Evolutionary conservation across 352 stramenopile species (phyloP).

Genomic region (Phytophthora sp.): DNA sequence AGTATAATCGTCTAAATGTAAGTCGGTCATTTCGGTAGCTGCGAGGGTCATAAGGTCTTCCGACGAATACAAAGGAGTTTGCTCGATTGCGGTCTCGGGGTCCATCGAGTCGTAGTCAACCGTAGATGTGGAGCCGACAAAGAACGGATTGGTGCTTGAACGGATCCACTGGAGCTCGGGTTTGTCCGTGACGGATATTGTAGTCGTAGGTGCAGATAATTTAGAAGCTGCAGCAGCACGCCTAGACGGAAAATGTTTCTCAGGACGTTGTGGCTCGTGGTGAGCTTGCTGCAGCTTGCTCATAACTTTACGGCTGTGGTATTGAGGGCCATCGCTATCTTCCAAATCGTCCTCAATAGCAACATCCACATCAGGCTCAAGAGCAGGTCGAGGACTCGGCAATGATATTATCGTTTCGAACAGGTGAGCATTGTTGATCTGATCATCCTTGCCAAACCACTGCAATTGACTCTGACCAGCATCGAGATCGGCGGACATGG

Average conservation of each 20-base stretch:
- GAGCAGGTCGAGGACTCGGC: slow-evolving; percentile 26
- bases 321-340: slow-evolving; percentile 21
- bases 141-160: slow-evolving; percentile 62
- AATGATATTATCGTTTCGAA: slow-evolving; percentile 57
- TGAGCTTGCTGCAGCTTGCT: slow-evolving; percentile 21
- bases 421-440: slow-evolving; percentile 62
- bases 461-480: slow-evolving; percentile 31
- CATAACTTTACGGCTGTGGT: slow-evolving; percentile 3
- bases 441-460: slow-evolving; percentile 61
- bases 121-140: slow-evolving; percentile 20
- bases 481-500: slow-evolving; percentile 8
- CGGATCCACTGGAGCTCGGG: slow-evolving; percentile 58
- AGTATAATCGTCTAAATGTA: slow-evolving; percentile 75
- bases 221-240: slow-evolving; percentile 20
- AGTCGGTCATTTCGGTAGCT: slow-evolving; percentile 60
- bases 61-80: slow-evolving; percentile 64
- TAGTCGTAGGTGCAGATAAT: slow-evolving; percentile 2
- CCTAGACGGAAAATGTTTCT: slow-evolving; percentile 25
- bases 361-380: slow-evolving; percentile 18
- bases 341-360: slow-evolving; percentile 32
- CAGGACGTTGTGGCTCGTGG: slow-evolving; percentile 11
- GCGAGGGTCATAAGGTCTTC: slow-evolving; percentile 62
- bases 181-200: slow-evolving; percentile 11
- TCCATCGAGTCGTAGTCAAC: slow-evolving; percentile 65
- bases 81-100: slow-evolving; percentile 66